Percentiles rank a stretch among this genome's conserved stretches.
Conservation (phyloP, 2,329 filamentous ascomycete species). For the Cordyceps pruinosa region DNA sequence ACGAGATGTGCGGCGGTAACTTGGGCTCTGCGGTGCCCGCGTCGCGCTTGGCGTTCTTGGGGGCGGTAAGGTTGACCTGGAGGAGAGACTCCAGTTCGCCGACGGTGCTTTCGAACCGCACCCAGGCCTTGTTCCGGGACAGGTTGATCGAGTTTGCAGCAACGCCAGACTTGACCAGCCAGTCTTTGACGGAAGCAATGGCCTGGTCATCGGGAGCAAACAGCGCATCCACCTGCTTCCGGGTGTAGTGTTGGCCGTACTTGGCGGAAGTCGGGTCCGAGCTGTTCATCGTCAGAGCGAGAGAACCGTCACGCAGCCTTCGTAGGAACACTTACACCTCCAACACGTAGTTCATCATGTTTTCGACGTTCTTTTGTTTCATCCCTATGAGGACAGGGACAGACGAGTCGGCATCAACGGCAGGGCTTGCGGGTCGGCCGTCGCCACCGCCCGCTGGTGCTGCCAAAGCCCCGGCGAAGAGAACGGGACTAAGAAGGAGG, state of each 20-base stretch:
- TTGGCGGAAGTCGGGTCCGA: slow-evolving; percentile 2
- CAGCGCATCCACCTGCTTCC: not conserved
- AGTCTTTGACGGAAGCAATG: slow-evolving; percentile 43
- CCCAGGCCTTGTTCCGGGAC: slow-evolving; percentile 40
- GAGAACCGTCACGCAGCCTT: not conserved
- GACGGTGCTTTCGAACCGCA: slow-evolving; percentile 13
- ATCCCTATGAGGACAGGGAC: not conserved
- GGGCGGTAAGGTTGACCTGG: not conserved
- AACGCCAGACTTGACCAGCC: slow-evolving; percentile 48
- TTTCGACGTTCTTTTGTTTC: not conserved
- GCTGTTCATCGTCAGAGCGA: not conserved
- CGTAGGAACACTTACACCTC: not conserved
- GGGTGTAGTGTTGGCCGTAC: slow-evolving; percentile 3
- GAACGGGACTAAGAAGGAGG: not conserved
- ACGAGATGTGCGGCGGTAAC: slow-evolving; percentile 27
- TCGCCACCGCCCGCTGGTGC: not conserved
- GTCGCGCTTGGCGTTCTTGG: slow-evolving; percentile 25
- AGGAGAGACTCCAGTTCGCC: slow-evolving; percentile 23
- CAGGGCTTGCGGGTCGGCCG: not conserved
- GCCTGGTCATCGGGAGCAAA: slow-evolving; percentile 26
- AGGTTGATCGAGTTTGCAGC: slow-evolving; percentile 37
- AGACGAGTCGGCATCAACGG: not conserved
- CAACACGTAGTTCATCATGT: not conserved
- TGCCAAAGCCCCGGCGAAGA: not conserved
- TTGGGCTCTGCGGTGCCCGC: slow-evolving; percentile 28